A percentile compares a stretch with the other conserved stretches of the same genome.
Evolutionary conservation across 768 basidiomycete species (phyloP).

Genomic region (Collybia nuda): DNA sequence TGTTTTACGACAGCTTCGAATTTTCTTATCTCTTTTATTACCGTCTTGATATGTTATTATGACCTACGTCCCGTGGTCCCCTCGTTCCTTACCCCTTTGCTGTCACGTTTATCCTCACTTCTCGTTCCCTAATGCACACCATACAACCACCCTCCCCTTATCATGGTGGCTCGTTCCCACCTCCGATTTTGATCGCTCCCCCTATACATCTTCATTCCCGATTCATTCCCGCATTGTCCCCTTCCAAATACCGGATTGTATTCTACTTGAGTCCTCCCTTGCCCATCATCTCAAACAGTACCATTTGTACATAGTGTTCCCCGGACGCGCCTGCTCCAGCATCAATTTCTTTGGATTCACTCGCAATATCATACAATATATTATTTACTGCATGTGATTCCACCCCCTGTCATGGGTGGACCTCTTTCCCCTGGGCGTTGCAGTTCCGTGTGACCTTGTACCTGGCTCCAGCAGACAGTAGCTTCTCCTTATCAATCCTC

Average conservation of each 20-base stretch:
- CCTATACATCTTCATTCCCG: constrained; percentile 12
- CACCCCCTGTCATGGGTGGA: no score
- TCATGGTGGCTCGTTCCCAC: constrained; percentile 2
- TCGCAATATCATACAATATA: constrained; percentile 7
- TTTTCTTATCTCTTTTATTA: neutral
- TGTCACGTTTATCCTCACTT: constrained; percentile 6
- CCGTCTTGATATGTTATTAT: neutral
- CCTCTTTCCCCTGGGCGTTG: neutral
- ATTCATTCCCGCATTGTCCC: constrained; percentile 2
- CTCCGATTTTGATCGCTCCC: constrained; percentile 3
- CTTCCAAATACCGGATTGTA: constrained; percentile 18
- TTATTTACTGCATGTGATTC: neutral
- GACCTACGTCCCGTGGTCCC: neutral
- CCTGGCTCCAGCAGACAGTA: constrained; percentile 12
- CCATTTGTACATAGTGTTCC: constrained; percentile 6
- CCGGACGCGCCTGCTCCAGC: constrained; percentile 1
- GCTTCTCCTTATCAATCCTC: constrained; percentile 38
- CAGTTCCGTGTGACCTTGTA: constrained; percentile 10
- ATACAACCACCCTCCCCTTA: constrained; percentile 3
- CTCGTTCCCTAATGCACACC: constrained; percentile 11
- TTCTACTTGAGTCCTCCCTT: constrained; percentile 8
- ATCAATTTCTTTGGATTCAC: constrained; percentile 2
- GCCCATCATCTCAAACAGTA: neutral
- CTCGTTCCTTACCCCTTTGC: constrained; percentile 5
- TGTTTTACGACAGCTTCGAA: neutral